These are phyloP conservation scores for Apiotrichum montevideense DNA, from an alignment of 1,284 basidiomycete species.

Conservation along the genomic window DNA sequence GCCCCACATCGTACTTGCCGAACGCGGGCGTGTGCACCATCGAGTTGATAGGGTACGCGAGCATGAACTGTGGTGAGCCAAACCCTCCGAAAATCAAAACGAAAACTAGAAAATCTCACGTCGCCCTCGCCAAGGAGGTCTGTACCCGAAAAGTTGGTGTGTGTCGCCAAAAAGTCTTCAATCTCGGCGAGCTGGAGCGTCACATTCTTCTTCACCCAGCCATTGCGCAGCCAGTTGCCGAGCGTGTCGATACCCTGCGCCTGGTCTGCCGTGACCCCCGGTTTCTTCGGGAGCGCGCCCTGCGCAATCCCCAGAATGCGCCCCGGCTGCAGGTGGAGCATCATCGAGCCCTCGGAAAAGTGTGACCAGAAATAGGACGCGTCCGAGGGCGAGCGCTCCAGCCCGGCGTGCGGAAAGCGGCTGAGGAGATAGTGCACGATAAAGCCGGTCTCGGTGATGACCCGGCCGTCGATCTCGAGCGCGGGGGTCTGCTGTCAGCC, in stretches of 20 bases:
- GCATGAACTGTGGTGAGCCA: conserved; percentile 7
- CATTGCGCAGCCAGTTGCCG: conserved; percentile 7
- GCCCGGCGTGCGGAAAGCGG: conserved; percentile 1
- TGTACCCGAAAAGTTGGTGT: conserved; percentile 30
- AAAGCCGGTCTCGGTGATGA: conserved; percentile 32
- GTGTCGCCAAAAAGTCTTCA: conserved; percentile 25
- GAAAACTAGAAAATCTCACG: conserved; percentile 19
- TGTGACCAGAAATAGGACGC: conserved; percentile 32
- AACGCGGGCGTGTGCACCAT: neutral
- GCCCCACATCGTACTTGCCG: neutral
- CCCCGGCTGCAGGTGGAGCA: conserved; percentile 30
- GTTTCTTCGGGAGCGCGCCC: conserved; percentile 2
- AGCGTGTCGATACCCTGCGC: conserved; percentile 17
- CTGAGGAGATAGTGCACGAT: conserved; percentile 33
- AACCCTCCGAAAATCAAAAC: too few relatives aligned
- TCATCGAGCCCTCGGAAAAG: conserved; percentile 36
- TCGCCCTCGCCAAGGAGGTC: conserved; percentile 37
- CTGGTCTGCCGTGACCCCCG: conserved; percentile 12
- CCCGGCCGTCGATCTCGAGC: conserved; percentile 27
- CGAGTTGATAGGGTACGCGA: conserved; percentile 4
- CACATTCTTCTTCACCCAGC: conserved; percentile 13
- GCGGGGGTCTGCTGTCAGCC: conserved; percentile 23
- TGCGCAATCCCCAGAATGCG: conserved; percentile 13
- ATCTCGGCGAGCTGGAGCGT: conserved; percentile 21
- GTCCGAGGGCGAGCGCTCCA: conserved; percentile 21